Evolutionary conservation across 768 basidiomycete species (phyloP).

Genomic region (Stropharia rugosoannulata): DNA sequence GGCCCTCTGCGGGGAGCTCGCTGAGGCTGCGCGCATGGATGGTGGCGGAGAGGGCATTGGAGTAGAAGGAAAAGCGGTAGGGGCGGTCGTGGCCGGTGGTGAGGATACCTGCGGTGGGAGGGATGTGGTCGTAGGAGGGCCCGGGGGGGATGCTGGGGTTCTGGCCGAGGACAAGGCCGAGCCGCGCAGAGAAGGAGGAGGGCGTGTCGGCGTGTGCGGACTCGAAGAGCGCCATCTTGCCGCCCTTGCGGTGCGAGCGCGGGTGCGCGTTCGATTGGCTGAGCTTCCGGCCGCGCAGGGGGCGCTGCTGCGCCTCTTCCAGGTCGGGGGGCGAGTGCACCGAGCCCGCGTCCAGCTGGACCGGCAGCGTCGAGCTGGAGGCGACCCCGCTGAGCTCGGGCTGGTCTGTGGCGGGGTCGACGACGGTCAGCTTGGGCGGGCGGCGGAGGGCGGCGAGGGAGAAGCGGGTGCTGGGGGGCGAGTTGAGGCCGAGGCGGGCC

Average conservation of each 20-base stretch:
- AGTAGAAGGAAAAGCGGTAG: slow-evolving; percentile 98
- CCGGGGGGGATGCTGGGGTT: slow-evolving; percentile 13
- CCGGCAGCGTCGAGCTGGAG: slow-evolving; percentile 12
- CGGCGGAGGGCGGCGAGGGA: slow-evolving; percentile 22
- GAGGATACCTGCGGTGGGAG: slow-evolving; percentile 33
- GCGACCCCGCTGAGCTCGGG: slow-evolving; percentile 1
- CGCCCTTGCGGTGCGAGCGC: slow-evolving; percentile 57
- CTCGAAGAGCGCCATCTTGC: slow-evolving; percentile 93
- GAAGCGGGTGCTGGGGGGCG: slow-evolving; percentile 41
- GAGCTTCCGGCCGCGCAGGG: slow-evolving; percentile 79
- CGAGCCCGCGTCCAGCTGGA: slow-evolving; percentile 6
- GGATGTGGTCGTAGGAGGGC: slow-evolving; percentile 26
- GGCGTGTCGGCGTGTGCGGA: slow-evolving; percentile 45
- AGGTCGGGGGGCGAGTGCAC: slow-evolving; percentile 15
- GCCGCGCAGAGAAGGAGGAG: slow-evolving; percentile 43
- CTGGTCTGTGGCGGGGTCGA: slow-evolving; percentile 1
- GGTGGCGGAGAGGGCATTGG: slow-evolving; percentile 86
- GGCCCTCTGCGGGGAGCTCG: slow-evolving; percentile 92
- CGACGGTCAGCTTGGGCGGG: slow-evolving; percentile 12
- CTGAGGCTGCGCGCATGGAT: slow-evolving; percentile 93
- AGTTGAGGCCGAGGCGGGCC: slow-evolving; percentile 54
- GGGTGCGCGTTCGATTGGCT: slow-evolving; percentile 79
- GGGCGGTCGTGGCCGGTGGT: slow-evolving; percentile 78
- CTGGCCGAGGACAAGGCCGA: slow-evolving; percentile 27
- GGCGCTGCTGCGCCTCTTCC: slow-evolving; percentile 20